Conservation (phyloP, 73 alveolate species). For the Paramecium sonneborni region DNA sequence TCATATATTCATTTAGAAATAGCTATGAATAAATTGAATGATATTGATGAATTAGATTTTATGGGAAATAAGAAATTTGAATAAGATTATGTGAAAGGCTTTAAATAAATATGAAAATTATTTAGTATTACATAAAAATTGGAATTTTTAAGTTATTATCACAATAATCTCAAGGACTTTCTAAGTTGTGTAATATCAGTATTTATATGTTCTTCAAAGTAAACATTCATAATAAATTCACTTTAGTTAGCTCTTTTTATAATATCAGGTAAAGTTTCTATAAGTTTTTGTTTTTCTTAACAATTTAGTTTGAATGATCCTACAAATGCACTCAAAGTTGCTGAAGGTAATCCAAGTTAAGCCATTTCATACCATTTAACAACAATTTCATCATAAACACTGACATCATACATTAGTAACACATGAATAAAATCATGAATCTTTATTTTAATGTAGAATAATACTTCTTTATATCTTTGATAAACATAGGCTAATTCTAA, state of each 20-base stretch:
- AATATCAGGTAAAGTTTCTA: conserved; percentile 28
- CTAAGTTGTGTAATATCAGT: conserved; percentile 7
- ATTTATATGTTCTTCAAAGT: conserved; percentile 58
- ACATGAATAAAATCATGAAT: conserved; percentile 67
- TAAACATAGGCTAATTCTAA: conserved; percentile 65
- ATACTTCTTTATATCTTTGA: conserved; percentile 67
- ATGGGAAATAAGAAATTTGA: not conserved
- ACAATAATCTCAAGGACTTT: conserved; percentile 13
- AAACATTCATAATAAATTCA: conserved; percentile 60
- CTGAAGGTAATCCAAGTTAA: conserved; percentile 58
- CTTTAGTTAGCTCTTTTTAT: conserved; percentile 9
- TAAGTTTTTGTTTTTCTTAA: conserved; percentile 39
- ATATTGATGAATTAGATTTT: not conserved
- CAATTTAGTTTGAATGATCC: conserved; percentile 61
- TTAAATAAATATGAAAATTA: not conserved
- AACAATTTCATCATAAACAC: conserved; percentile 67
- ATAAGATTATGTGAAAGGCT: not conserved
- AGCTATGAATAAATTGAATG: conserved; percentile 43
- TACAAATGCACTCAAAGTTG: conserved; percentile 57
- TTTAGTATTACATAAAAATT: not conserved
- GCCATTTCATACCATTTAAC: conserved; percentile 68
- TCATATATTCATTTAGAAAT: conserved; percentile 47
- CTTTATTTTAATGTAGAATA: not conserved
- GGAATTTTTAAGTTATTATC: not conserved
- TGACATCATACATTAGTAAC: conserved; percentile 50